Evolutionary conservation across 164 flowering plant species (phyloP).

Genomic region (Buxus sempervirens): DNA sequence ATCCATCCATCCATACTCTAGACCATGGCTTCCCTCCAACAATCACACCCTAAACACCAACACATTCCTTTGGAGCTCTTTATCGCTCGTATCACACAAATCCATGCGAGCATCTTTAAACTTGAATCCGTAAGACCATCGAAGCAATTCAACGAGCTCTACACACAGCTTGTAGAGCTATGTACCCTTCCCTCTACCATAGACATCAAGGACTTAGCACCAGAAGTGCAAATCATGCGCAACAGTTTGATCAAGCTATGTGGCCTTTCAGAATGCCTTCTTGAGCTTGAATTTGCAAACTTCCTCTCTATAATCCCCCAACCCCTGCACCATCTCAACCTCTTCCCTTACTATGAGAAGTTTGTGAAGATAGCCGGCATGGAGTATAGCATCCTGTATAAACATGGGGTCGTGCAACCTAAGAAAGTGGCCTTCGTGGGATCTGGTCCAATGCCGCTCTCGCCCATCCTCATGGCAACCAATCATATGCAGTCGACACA

Average conservation of each 20-base stretch:
- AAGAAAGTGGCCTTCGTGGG: no score
- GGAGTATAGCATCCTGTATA: constrained; percentile 32
- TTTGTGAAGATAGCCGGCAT: constrained; percentile 38
- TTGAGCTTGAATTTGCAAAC: constrained; percentile 43
- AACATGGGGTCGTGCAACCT: constrained; percentile 46
- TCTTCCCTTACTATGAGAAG: no score
- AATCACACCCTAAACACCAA: constrained; percentile 13
- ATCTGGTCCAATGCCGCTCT: constrained; percentile 62
- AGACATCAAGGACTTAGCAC: no score
- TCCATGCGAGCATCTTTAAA: constrained; percentile 35
- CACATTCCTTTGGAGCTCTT: constrained; percentile 23
- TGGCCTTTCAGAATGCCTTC: constrained; percentile 48
- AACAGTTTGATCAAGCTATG: no score
- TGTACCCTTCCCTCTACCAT: constrained; percentile 42
- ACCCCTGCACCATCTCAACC: constrained; percentile 36
- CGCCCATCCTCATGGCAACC: constrained; percentile 45
- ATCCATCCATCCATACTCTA: not conserved
- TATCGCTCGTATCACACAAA: constrained; percentile 27
- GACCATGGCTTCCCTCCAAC: constrained; percentile 37
- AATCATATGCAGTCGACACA: no score
- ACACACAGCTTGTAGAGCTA: constrained; percentile 39
- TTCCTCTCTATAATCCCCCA: constrained; percentile 22
- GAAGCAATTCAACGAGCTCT: constrained; percentile 40
- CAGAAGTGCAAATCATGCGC: no score
- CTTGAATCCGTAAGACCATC: constrained; percentile 47